Evolutionary conservation across 805 yeast species (phyloP).

Genomic region (Millerago galiae): DNA sequence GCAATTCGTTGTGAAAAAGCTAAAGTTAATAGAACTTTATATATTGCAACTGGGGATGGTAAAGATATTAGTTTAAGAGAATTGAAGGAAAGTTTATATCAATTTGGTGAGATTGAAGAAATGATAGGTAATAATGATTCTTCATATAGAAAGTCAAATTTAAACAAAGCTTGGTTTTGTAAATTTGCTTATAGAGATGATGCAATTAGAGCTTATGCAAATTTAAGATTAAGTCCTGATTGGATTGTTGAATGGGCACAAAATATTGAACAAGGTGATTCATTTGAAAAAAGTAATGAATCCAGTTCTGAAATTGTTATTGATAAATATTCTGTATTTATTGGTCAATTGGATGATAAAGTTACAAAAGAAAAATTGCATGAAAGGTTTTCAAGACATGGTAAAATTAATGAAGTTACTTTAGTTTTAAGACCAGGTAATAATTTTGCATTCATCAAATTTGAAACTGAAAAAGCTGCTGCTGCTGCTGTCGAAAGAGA

Average conservation of each 20-base stretch:
- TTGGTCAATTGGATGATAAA: conserved; percentile 60
- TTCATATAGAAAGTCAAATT: conserved; percentile 23
- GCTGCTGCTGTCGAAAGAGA: conserved; percentile 84
- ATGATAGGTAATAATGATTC: conserved; percentile 38
- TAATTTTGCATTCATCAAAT: conserved; percentile 70
- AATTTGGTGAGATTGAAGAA: conserved; percentile 75
- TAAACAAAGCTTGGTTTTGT: conserved; percentile 56
- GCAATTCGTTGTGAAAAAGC: conserved; percentile 85
- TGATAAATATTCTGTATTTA: conserved; percentile 69
- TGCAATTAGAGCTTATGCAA: conserved; percentile 80
- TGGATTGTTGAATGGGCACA: conserved; percentile 82
- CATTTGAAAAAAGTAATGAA: conserved; percentile 18
- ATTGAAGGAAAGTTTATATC: conserved; percentile 34
- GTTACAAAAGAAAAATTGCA: conserved; percentile 49
- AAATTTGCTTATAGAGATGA: conserved; percentile 80
- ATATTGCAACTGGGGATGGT: conserved; percentile 37
- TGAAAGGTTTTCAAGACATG: conserved; percentile 62
- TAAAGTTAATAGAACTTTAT: conserved; percentile 81
- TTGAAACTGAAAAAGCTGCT: conserved; percentile 60
- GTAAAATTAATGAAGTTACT: conserved; percentile 50
- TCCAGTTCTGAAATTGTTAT: conserved; percentile 35
- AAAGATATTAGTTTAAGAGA: conserved; percentile 23
- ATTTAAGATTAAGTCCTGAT: conserved; percentile 45
- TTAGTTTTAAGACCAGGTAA: conserved; percentile 45
- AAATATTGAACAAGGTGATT: conserved; percentile 51